Conservation (phyloP, 306 rosid species). For the Casuarina glauca region DNA sequence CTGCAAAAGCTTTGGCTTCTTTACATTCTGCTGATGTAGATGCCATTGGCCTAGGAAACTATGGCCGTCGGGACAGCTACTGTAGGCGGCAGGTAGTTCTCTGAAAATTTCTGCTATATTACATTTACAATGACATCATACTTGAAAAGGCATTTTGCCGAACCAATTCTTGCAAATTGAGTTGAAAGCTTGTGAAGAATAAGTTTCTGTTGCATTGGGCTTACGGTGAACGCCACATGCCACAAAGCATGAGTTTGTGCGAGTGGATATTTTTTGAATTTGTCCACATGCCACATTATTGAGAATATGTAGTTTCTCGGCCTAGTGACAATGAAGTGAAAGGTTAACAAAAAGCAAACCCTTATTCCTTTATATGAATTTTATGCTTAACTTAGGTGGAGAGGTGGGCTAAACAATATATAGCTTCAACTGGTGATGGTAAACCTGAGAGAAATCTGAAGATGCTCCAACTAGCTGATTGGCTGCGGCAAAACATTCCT, state of each 20-base stretch:
- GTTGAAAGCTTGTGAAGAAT: neutral
- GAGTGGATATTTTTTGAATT: neutral
- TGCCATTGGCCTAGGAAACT: slow-evolving; percentile 75
- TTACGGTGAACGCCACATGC: neutral
- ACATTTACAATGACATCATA: neutral
- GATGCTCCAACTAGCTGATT: slow-evolving; percentile 79
- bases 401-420: slow-evolving; percentile 90
- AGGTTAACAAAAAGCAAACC: neutral
- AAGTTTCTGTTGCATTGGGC: neutral
- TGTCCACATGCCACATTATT: neutral
- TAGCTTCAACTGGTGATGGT: slow-evolving; percentile 78
- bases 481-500: slow-evolving; percentile 73
- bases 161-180: neutral
- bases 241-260: neutral
- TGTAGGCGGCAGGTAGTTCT: slow-evolving; percentile 83
- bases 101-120: neutral
- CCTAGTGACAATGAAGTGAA: neutral
- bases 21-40: slow-evolving; percentile 75
- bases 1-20: slow-evolving; percentile 67
- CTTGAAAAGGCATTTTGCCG: neutral
- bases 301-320: neutral
- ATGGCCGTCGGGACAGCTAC: slow-evolving; percentile 68
- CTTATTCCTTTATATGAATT: slow-evolving; percentile 11
- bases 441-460: slow-evolving; percentile 76
- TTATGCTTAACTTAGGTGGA: slow-evolving; percentile 60